Base-by-base conservation (phyloP, 164 flowering plant genomes). In the Saururus chinensis region DNA sequence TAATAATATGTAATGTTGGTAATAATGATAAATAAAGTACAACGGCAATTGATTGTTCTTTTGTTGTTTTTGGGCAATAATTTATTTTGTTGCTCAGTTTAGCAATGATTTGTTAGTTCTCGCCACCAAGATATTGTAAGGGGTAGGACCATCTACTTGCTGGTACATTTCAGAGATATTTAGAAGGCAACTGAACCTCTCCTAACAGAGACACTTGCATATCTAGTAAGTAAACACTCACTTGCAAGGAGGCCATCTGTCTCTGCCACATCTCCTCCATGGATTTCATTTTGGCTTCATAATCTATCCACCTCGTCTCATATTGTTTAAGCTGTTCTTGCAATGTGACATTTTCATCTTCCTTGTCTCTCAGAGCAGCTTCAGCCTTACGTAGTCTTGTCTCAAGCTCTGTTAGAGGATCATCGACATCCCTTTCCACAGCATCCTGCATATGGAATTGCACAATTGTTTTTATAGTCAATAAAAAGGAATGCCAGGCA, bases 221-320 rank as follows among this genome's bases (percentile, higher is more conserved):
- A 57, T 40, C 22, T 30, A 30, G 37, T 30, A 30, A 30, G 37
- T 30, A 6, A 30, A 63, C 66, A 73, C 81, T 80, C 53, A 89
- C 98, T 74, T 89, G 96, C 71, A 85, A 71, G 51, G 92, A 79
- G 60, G 77, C 69, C 81, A 88, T 82, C 77, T 92, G 89, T 70
- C 78, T 84, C 74, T 85, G 86, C 96, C 96, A 89, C 56, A 59
- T 77, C 60, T 87, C 92, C 77, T 92, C 95, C 92, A 84, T 83
- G 60, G 83, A 68, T 70, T 80, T 86, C 88, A 87, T 92, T 75
- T 81, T 89, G 20, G 73, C 74, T 70, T 92, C 98, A 62, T 84
- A 81, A 14, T 87, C 89, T 20, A 69, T 71, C 92, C 98, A 87
- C 71, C 80, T 82, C 13, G 42, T 64, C 63, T 88, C 89, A 51